Base-by-base conservation (phyloP, 345 rosid species). In the Geranium brycei region DNA sequence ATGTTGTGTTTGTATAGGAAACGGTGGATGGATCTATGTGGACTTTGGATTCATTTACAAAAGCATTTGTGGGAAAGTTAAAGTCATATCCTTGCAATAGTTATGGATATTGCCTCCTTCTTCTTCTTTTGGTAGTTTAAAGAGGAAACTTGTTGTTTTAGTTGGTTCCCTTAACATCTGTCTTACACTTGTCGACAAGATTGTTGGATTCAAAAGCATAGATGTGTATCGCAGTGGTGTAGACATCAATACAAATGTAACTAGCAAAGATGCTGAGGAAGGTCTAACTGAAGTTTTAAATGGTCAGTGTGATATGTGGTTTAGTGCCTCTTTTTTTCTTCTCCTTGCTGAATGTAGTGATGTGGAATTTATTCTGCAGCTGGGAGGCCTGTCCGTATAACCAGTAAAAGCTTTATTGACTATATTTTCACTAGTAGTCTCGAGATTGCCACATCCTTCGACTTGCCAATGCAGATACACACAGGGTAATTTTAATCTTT, bases 191-290 rank as follows among this genome's bases (percentile, higher is more conserved):
- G 83, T 82, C 66, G 61, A 67, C 69, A 70, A 85, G 72, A 77
- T 90, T 69, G 75, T 81, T 79, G 87, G 91, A 68, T 77, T 93
- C 60, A 93, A 90, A 80, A 86, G 88, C 68, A 77, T 90, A 62
- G 99, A 92, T 65, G 99, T 97, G 58, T 93, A 90, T 68, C 95
- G 96, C 55, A 83, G 88, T 68, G 96, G 99, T 64, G 73, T 93
- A 75, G 87, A 85, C 56, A 90, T 93, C 65, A 73, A 89, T 64
- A 72, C 96, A 61, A 65, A 76, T 61, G 88, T 87, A 67, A 72
- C 74, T 41, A 73, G 57, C 64, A 65, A 73, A 71, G 88, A 81
- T 73, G 96, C 96, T 18, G 90, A 85, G 75, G 78, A 77, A 73
- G 96, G 95, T 56, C 97, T 93, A 14, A 38, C 53, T 32, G 75